Evolutionary conservation across 208 protist species (phyloP), one percentile per base, ranked within the genome.

Genomic region (Leishmania braziliensis): DNA sequence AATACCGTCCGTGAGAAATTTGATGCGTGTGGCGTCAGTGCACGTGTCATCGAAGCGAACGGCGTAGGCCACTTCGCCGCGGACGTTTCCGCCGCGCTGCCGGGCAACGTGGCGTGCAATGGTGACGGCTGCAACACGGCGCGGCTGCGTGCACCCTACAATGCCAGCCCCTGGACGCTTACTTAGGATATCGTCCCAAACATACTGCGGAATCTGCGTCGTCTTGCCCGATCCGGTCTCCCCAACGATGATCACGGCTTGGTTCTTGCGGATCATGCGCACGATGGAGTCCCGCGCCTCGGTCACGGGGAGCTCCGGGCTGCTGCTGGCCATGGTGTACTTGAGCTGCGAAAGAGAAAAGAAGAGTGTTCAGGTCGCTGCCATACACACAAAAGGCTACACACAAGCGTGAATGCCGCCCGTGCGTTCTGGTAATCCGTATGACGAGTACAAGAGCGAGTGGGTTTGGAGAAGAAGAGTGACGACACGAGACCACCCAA

Each of bases 1-100:
- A 92, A 99, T 99, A 87, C 98, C 98, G 79, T 99, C 98, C 9
- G 98, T 99, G 70, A 99, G 87, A 81, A 97, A 99, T 76, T 99
- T 98, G n/a, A 99, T 91, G 26, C 82, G 77, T 1, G 98, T 99
- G 51, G 98, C 79, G 33, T 79, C 53, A 18, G 86, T 92, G 69
- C 90, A 97, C 6, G 87, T 93, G 90, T 99, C 98, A 63, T 99
- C 98, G 84, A 99, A 99, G 69, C 98, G 93, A 14, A 99, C 97
- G 26, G 95, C 92, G 82, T 99, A 98, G 62, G 88, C 97, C 18
- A 99, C 98, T 85, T 97, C 89, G 9, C 89, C 86, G 26, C 98
- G 97, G 0, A 99, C 85, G 36, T 82, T 82, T 33, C 84, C 83
- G 1, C 88, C 84, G 43, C 98, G 95, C 78, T 99, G 97, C 60